A percentile compares a stretch with the other conserved stretches of the same genome.
Evolutionary conservation across 176 grass and related monocot species (phyloP).

Genomic region (Cocos nucifera): DNA sequence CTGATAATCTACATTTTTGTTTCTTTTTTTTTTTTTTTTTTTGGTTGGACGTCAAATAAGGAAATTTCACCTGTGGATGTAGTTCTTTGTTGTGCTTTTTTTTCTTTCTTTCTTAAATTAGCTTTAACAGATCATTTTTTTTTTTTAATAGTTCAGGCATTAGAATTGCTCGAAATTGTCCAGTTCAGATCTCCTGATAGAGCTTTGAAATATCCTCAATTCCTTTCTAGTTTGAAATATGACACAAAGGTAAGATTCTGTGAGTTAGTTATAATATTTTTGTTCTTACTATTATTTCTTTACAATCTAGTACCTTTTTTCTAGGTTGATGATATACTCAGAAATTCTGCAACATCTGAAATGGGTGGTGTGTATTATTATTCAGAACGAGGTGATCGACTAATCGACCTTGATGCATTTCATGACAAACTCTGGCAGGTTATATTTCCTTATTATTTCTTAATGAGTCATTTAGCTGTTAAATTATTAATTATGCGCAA

Average conservation of each 20-base stretch:
- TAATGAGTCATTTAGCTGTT: neutral
- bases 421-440: constrained; percentile 83
- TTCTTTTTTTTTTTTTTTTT: too few relatives aligned
- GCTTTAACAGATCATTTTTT: neutral
- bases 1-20: too few relatives aligned
- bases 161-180: constrained; percentile 83
- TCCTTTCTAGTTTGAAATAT: constrained; percentile 49
- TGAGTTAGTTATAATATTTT: neutral
- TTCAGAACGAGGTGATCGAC: constrained; percentile 82
- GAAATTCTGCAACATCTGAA: constrained; percentile 55
- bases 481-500: neutral
- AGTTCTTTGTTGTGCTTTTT: too few relatives aligned
- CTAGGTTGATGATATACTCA: constrained; percentile 73
- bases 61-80: too few relatives aligned
- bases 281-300: constrained; percentile 16
- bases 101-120: too few relatives aligned
- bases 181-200: constrained; percentile 74
- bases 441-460: constrained; percentile 10
- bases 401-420: constrained; percentile 82
- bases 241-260: constrained; percentile 44
- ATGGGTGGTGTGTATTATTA: constrained; percentile 83
- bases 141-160: constrained; percentile 55
- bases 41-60: too few relatives aligned
- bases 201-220: constrained; percentile 53
- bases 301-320: neutral